Evolutionary conservation across 2,329 filamentous ascomycete genomes (phyloP), one percentile per base, ranked within the genome.

Genomic region (Fusarium sp.): DNA sequence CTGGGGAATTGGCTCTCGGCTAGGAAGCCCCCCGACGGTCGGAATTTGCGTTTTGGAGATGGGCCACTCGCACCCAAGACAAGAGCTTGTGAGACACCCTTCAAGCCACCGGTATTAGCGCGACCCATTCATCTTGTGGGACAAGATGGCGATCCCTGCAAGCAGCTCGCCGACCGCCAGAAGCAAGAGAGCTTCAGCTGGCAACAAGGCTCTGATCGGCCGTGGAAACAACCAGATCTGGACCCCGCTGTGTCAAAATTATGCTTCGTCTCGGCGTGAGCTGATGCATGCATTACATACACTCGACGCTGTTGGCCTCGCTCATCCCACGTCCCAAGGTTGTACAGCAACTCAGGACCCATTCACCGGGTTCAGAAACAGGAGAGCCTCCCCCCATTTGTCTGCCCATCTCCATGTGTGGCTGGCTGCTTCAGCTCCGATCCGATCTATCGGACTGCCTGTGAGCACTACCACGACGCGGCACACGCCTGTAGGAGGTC

Each of bases 21-120:
- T 70, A 76, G 71, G 59, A 70, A 68, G 40, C 57, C 61, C 63
- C 42, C 69, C 63, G 68, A 62, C 63, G 40, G 77, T 76, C 77
- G 77, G 75, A 72, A 77, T 76, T 75, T 73, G 70, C 63, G 60
- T 73, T 56, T 29, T 25, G 57, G 50, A 63, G 66, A 27, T 50
- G 45, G 64, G 13, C 66, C 68, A 63, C 52, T 29, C 40, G 42
- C 61, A 60, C 54, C 62, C 60, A 74, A 66, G 61, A 33, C 27
- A 31, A 31, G 50, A 54, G 29, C 27, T 63, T 71, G 75, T 78
- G 70, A 78, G 77, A 78, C 77, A 71, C 36, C 61, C 66, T 50
- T 50, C 75, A 70, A 79, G 72, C 72, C 77, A 74, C 68, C 42
- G 63, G 50, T 63, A 56, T 74, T 79, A 75, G 77, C 77, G 73